Evolutionary conservation across 2,329 filamentous ascomycete genomes (phyloP), one percentile per base, ranked within the genome.

Genomic region (Sordariomycetes sp.): DNA sequence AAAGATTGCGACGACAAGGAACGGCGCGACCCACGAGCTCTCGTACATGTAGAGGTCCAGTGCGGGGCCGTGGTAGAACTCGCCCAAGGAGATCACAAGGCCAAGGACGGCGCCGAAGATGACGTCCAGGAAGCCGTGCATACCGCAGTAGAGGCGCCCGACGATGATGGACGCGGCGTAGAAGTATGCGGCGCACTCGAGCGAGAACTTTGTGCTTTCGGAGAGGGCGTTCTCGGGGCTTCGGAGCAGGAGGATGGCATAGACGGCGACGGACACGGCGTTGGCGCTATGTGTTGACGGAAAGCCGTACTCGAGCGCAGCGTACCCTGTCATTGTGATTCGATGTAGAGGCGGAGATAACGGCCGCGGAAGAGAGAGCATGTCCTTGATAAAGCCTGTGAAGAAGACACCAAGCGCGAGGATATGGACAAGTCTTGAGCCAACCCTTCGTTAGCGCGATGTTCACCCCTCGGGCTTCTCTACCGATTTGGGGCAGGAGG

Each of bases 211-310:
- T 1, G 82, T 78, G 20, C 80, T 74, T 2, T 82, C 74, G 35
- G 80, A 73, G 60, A 89, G 75, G 20, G 80, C 76, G 58, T 85
- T 83, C n/a, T 84, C 81, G 1, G 84, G 79, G 28, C 80, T 81
- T 62, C 81, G 81, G 20, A 97, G 75, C 53, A 86, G 77, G 58
- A 92, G 79, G 8, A 97, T 76, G 34, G 81, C 86, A 70, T 96
- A 97, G 5, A 96, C 81, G 40, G 91, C 90, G 18, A 97, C 93
- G 0, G 93, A 97, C 7, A 97, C 89, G 2, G 94, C 94, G 70
- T 99, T 99, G 54, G 94, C 94, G 16, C 92, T 96, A 70, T 99
- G 94, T 0, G 94, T 97, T 10, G 92, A 97, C 0, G 94, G 94
- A 65, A 97, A 97, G 22, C 94, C 94, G 69, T 99, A 99, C 69